Evolutionary conservation across 1,139 yeast species (phyloP).

Genomic region (Nakaseomyces bracarensis): DNA sequence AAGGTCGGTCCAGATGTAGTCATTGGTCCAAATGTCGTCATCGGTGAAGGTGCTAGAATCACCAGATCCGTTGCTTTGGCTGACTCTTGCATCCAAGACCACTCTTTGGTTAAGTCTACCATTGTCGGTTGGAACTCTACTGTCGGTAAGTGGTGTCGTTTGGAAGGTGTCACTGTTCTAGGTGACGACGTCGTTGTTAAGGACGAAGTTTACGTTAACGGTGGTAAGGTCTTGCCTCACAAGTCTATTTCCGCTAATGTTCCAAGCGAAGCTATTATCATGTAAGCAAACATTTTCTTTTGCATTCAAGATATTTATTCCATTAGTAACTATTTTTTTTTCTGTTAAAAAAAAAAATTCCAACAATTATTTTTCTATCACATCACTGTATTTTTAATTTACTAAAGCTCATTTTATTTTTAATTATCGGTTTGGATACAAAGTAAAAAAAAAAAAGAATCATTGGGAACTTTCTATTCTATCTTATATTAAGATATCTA

Average conservation of each 20-base stretch:
- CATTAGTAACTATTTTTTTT: neutral
- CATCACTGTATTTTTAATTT: conserved; percentile 5
- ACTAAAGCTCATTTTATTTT: conserved; percentile 3
- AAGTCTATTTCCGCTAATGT: conserved; percentile 93
- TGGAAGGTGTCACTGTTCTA: conserved; percentile 93
- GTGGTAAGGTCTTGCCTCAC: conserved; percentile 98
- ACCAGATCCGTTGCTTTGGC: conserved; percentile 89
- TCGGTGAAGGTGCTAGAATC: conserved; percentile 98
- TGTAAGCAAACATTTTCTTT: conserved; percentile 39
- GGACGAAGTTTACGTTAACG: conserved; percentile 97
- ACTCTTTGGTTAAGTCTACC: conserved; percentile 95
- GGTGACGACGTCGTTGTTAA: conserved; percentile 99
- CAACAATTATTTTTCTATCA: neutral
- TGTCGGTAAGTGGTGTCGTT: conserved; percentile 98
- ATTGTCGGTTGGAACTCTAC: conserved; percentile 99
- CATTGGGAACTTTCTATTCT: neutral
- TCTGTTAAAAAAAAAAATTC: neutral
- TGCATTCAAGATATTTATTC: neutral
- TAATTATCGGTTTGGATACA: conserved; percentile 4
- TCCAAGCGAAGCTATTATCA: conserved; percentile 95
- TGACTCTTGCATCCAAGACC: conserved; percentile 89
- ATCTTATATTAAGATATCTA: too few species aligned
- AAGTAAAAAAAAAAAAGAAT: neutral
- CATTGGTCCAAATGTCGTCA: conserved; percentile 91
- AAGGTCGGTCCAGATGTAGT: conserved; percentile 98